These are phyloP conservation scores for Rauvolfia tetraphylla DNA, from an alignment of 257 asterid species.

Conservation along the genomic window DNA sequence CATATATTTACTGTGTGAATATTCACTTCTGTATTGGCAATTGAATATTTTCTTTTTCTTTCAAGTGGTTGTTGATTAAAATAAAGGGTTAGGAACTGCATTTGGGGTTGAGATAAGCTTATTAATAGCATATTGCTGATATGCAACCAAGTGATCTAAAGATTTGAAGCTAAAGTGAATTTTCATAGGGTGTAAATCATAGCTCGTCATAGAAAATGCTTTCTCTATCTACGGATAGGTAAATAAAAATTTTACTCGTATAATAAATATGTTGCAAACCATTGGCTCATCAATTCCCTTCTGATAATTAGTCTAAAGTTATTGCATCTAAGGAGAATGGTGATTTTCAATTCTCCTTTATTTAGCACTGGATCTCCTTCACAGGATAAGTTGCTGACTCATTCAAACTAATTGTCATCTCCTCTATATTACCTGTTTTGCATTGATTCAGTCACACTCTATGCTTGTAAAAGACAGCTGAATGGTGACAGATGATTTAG, in stretches of 20 bases:
- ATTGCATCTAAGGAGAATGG: too few species aligned
- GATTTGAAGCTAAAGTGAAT: neutral
- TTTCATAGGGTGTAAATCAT: neutral
- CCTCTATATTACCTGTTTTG: neutral
- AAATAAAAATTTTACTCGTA: neutral
- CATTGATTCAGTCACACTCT: neutral
- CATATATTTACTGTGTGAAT: too few species aligned
- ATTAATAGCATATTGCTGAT: neutral
- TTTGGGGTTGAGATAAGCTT: neutral
- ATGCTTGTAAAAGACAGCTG: neutral
- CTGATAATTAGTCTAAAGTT: neutral
- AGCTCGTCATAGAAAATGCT: neutral
- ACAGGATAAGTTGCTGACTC: neutral
- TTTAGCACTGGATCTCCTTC: neutral
- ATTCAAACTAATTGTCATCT: neutral
- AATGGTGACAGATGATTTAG: neutral
- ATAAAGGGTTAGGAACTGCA: neutral
- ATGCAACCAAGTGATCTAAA: neutral
- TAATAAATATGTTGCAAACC: too few species aligned
- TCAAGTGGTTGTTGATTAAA: neutral
- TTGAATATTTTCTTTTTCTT: neutral
- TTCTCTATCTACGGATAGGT: neutral
- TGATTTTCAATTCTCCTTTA: neutral
- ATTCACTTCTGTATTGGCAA: too few species aligned
- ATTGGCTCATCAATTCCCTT: neutral